Base-by-base conservation (phyloP, 2,329 filamentous ascomycete species). In the Alternaria postmessia region DNA sequence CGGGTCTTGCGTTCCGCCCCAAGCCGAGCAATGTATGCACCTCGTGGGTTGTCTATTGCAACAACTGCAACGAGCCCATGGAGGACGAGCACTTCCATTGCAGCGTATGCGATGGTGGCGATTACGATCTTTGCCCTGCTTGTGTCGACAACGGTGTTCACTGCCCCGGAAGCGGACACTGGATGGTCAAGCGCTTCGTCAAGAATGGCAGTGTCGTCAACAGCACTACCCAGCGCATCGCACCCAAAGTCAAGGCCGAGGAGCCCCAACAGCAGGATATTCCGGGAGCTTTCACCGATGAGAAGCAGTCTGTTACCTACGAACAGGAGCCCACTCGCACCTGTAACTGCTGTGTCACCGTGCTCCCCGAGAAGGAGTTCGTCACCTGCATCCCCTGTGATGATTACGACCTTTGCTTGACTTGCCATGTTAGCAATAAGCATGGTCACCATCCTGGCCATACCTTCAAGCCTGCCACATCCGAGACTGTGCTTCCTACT, bases 371-470 rank as follows among this genome's bases (percentile, higher is more conserved):
- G 76, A 81, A 85, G 26, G 86, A 92, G 64, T 96, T 98, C 73
- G 87, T 98, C 53, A 93, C 94, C 73, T 99, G 95, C 84, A 85
- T 83, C 7, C 81, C 85, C 20, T 99, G 95, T 78, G 90, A 92
- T 16, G 95, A 99, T 80, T 98, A 90, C 76, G 95, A 99, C 74
- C 86, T 99, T 38, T 99, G 95, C 86, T 86, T 94, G 71, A 77
- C 82, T 41, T 99, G 95, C 83, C 92, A 96, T 70, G 79, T 87
- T 52, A 85, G 84, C 64, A 87, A 91, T 75, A 86, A 88, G 68
- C 94, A 98, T 76, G 94, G 95, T 36, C 95, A 99, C 73, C 91
- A 98, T 75, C 95, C 95, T 56, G 90, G 86, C 71, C 95, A 99
- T 74, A 85, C 84, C 49, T 98, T 99, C 77, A 81, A 83, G 36